phyloP scores from a whole-genome alignment of 495 filamentous ascomycete species.

The Neurospora cerealis region DNA sequence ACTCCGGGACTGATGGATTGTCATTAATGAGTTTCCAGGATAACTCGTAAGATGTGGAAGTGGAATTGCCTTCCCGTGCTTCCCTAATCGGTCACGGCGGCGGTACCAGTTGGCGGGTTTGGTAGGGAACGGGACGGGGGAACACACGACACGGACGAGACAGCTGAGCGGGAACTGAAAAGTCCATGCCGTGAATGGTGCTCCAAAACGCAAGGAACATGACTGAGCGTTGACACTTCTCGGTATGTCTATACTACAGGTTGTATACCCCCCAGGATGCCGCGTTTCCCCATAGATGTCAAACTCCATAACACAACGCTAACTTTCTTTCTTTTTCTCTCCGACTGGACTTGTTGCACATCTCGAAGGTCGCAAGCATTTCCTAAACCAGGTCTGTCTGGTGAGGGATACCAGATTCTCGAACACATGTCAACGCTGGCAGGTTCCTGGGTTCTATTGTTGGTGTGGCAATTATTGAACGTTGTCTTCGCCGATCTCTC shows the following conservation, averaged over 20 bases:
- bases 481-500: background rate
- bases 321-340: background rate
- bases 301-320: background rate
- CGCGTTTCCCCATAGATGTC: background rate
- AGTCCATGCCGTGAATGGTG: background rate
- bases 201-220: background rate
- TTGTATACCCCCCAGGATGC: background rate
- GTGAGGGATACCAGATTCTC: background rate
- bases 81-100: background rate
- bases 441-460: background rate
- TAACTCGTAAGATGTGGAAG: background rate
- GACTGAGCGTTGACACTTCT: background rate
- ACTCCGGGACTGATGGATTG: background rate
- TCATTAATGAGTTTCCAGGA: background rate
- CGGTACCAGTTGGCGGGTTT: background rate
- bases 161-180: background rate
- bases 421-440: background rate
- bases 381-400: background rate
- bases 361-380: background rate
- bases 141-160: background rate
- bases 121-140: background rate
- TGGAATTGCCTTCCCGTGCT: background rate
- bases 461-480: background rate
- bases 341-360: background rate
- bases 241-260: background rate